Conservation (phyloP, 352 stramenopile species). For the Phytophthora melonis region DNA sequence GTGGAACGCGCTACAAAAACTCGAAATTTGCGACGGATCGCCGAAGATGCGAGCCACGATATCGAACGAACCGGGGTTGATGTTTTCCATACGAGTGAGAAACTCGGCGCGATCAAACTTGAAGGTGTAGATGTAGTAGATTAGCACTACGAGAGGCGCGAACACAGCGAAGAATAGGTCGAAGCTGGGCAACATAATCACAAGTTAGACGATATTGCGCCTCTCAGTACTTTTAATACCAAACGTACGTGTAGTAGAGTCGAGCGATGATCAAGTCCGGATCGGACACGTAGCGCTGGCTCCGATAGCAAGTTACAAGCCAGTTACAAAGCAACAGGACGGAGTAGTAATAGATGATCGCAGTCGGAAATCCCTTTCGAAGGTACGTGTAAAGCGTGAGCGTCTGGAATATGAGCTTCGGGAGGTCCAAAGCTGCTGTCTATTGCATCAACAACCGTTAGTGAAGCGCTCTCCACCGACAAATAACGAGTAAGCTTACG, state of each 20-base stretch:
- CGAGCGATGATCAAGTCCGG: constrained; percentile 31
- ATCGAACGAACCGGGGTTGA: constrained; percentile 37
- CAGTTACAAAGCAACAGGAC: constrained; percentile 48
- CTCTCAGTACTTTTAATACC: background rate
- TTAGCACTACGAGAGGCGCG: constrained; percentile 46
- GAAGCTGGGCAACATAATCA: no score
- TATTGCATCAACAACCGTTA: constrained; percentile 3
- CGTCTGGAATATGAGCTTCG: constrained; percentile 60
- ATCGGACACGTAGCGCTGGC: constrained; percentile 43
- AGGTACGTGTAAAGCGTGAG: constrained; percentile 50
- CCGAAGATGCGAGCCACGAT: constrained; percentile 45
- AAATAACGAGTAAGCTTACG: constrained; percentile 9
- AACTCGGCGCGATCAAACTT: constrained; percentile 47
- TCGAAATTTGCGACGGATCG: constrained; percentile 45
- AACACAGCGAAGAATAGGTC: constrained; percentile 66
- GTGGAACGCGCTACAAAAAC: constrained; percentile 48
- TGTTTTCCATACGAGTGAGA: constrained; percentile 28
- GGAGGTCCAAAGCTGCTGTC: constrained; percentile 50
- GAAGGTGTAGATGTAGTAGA: constrained; percentile 49
- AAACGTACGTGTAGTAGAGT: constrained; percentile 18
- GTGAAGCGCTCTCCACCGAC: background rate
- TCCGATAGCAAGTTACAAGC: constrained; percentile 55
- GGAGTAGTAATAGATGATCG: constrained; percentile 52
- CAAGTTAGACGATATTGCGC: background rate
- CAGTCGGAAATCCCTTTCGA: constrained; percentile 45